Percentiles rank a stretch among this genome's conserved stretches.
phyloP scores from a whole-genome alignment of 805 yeast genomes.

The Candida koratica region DNA sequence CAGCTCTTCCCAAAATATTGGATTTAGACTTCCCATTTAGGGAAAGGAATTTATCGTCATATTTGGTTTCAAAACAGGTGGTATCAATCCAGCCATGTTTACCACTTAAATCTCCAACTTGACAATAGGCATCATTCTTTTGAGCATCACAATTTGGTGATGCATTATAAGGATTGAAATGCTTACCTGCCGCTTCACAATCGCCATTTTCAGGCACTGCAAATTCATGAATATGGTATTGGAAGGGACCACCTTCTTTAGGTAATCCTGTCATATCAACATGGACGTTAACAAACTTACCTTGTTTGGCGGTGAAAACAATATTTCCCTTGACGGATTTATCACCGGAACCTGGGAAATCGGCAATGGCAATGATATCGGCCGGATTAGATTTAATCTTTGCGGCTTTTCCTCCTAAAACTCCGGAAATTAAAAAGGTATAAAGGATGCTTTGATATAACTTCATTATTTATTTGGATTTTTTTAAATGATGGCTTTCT shows the following conservation, averaged over 20 bases:
- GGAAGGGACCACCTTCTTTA: conserved; percentile 60
- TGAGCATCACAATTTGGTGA: conserved; percentile 48
- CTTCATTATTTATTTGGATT: conserved; percentile 7
- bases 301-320: conserved; percentile 53
- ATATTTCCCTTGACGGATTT: conserved; percentile 47
- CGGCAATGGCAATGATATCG: conserved; percentile 53
- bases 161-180: conserved; percentile 64
- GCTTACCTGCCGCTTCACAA: conserved; percentile 54
- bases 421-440: conserved; percentile 8
- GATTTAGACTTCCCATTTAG: conserved; percentile 53
- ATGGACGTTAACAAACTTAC: conserved; percentile 60
- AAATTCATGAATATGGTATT: conserved; percentile 62
- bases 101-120: conserved; percentile 74
- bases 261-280: conserved; percentile 72
- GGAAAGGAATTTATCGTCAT: conserved; percentile 63
- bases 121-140: conserved; percentile 53
- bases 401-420: conserved; percentile 47
- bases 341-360: conserved; percentile 45
- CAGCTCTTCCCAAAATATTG: conserved; percentile 55
- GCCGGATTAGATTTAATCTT: conserved; percentile 46
- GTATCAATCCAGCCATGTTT: conserved; percentile 72
- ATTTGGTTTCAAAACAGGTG: conserved; percentile 62
- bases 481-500: neutral
- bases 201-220: conserved; percentile 46
- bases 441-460: conserved; percentile 7